Percentiles rank a stretch among this genome's conserved stretches.
Conservation (phyloP, 495 filamentous ascomycete genomes). For the Rusavskia elegans region DNA sequence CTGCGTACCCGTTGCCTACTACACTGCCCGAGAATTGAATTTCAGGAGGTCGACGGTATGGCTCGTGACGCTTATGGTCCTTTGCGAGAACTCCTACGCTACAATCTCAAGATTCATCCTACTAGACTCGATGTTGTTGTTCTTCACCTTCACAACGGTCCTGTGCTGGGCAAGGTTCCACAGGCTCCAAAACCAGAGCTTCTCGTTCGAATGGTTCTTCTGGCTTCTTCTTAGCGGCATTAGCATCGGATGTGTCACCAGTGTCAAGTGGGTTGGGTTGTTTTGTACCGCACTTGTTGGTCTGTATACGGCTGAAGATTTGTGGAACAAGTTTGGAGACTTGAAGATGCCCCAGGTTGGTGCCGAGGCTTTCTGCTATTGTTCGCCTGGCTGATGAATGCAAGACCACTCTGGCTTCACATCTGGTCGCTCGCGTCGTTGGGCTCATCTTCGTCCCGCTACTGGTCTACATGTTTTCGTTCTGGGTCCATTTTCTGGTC, state of each 20-base stretch:
- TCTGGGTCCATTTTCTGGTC: conserved; percentile 83
- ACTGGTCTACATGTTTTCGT: conserved; percentile 84
- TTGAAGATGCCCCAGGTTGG: conserved; percentile 70
- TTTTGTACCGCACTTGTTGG: conserved; percentile 92
- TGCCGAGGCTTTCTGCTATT: background rate
- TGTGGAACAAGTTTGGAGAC: conserved; percentile 98
- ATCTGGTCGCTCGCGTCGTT: conserved; percentile 63
- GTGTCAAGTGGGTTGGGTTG: conserved; percentile 93
- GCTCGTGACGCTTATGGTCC: conserved; percentile 89
- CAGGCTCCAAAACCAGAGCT: conserved; percentile 62
- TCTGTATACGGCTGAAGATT: conserved; percentile 86
- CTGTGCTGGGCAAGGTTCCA: conserved; percentile 96
- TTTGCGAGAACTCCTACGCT: conserved; percentile 97
- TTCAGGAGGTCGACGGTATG: conserved; percentile 76
- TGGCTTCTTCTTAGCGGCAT: conserved; percentile 87
- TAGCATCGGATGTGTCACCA: conserved; percentile 93
- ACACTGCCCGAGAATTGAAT: conserved; percentile 77
- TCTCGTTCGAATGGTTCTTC: conserved; percentile 74
- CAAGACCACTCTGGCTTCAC: conserved; percentile 54
- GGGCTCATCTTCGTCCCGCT: conserved; percentile 80
- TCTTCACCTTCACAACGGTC: conserved; percentile 91
- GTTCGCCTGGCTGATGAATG: conserved; percentile 8
- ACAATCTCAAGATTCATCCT: conserved; percentile 97
- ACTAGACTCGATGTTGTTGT: conserved; percentile 93
- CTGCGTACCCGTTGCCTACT: conserved; percentile 90